phyloP scores from a whole-genome alignment of 2,329 filamentous ascomycete species.

The Colletotrichum lentis region DNA sequence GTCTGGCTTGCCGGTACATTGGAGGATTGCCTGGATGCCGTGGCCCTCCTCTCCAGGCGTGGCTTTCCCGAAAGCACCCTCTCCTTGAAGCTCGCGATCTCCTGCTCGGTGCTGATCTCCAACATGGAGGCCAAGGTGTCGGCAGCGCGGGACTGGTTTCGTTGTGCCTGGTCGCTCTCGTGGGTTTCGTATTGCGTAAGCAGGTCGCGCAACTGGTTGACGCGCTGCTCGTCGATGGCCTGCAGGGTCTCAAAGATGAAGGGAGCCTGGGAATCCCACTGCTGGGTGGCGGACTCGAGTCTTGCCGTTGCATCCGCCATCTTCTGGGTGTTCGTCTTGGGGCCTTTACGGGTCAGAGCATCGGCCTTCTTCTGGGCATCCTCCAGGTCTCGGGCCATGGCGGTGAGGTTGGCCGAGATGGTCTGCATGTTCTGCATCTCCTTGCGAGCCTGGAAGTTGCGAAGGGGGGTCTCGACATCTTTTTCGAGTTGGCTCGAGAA shows the following conservation, averaged over 20 bases:
- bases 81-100: slow-evolving; percentile 64
- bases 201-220: slow-evolving; percentile 89
- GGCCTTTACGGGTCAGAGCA: slow-evolving; percentile 81
- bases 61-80: slow-evolving; percentile 36
- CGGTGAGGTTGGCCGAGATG: slow-evolving; percentile 81
- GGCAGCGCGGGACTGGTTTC: slow-evolving; percentile 76
- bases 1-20: slow-evolving; percentile 44
- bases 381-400: slow-evolving; percentile 85
- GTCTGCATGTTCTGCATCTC: slow-evolving; percentile 84
- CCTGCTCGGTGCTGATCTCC: slow-evolving; percentile 84
- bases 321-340: slow-evolving; percentile 78
- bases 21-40: slow-evolving; percentile 53
- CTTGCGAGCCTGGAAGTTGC: slow-evolving; percentile 75
- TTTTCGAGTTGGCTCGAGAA: slow-evolving; percentile 84
- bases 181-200: slow-evolving; percentile 94
- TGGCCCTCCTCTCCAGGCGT: slow-evolving; percentile 52
- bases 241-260: slow-evolving; percentile 95
- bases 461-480: slow-evolving; percentile 86
- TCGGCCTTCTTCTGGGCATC: slow-evolving; percentile 85
- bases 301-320: slow-evolving; percentile 76
- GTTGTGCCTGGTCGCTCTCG: slow-evolving; percentile 86
- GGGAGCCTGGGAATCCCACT: slow-evolving; percentile 94
- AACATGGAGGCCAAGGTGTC: slow-evolving; percentile 82
- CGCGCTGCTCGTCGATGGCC: slow-evolving; percentile 84
- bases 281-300: slow-evolving; percentile 78